phyloP scores from a whole-genome alignment of 169 alveolate genomes.

The Cyclospora cayetanensis region DNA sequence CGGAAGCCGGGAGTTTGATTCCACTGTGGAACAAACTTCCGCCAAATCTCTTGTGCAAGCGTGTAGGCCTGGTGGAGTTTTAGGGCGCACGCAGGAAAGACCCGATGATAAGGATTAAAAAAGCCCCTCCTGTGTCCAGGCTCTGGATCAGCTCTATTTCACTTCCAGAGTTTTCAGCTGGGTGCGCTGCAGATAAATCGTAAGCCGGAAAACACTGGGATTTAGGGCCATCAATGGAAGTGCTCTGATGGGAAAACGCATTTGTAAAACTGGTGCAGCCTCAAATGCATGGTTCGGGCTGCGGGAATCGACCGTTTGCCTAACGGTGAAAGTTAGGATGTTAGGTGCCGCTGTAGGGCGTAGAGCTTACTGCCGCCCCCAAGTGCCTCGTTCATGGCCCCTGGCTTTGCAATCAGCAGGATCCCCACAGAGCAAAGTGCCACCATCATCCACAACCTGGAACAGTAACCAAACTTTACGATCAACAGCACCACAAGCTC shows the following conservation, averaged over 20 bases:
- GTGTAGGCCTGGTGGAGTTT: too few relatives aligned
- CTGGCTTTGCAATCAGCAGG: slow-evolving; percentile 51
- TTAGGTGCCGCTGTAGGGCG: background rate
- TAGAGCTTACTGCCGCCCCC: slow-evolving; percentile 42
- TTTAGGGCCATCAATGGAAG: background rate
- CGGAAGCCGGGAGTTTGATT: too few relatives aligned
- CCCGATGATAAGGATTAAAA: slow-evolving; percentile 29
- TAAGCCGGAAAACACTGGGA: background rate
- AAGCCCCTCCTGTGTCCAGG: slow-evolving; percentile 1
- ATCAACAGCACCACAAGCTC: background rate
- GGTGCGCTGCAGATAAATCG: background rate
- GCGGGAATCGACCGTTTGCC: background rate
- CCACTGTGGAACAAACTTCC: too few relatives aligned
- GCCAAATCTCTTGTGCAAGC: too few relatives aligned
- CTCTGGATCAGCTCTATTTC: background rate
- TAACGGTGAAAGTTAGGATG: background rate
- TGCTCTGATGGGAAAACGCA: background rate
- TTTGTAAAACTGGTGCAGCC: background rate
- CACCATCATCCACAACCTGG: slow-evolving; percentile 50
- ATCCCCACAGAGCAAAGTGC: slow-evolving; percentile 17
- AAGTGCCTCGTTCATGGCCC: slow-evolving; percentile 10
- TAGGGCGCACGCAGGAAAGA: slow-evolving; percentile 32
- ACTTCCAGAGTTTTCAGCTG: background rate
- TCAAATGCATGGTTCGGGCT: background rate
- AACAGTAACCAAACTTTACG: background rate